These are phyloP conservation scores for Talaromyces islandicus DNA, from an alignment of 2,329 filamentous ascomycete genomes.

Conservation along the genomic window DNA sequence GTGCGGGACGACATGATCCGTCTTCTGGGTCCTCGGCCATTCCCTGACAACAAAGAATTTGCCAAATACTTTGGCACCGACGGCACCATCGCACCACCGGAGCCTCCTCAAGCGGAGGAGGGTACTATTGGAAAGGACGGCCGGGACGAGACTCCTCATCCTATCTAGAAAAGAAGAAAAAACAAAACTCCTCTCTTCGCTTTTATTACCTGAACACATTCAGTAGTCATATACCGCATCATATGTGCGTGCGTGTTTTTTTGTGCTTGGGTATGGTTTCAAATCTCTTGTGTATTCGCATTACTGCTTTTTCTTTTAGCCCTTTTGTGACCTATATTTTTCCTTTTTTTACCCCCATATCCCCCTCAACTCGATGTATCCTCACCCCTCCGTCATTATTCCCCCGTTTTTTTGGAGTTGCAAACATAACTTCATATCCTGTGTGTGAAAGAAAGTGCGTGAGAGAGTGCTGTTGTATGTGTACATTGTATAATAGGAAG, in stretches of 20 bases:
- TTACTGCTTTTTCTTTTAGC: neutral
- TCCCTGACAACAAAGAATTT: slow-evolving; percentile 81
- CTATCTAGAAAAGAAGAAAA: slow-evolving; percentile 7
- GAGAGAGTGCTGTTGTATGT: neutral
- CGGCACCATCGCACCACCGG: slow-evolving; percentile 49
- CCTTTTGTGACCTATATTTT: neutral
- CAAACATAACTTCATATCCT: neutral
- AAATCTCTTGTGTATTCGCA: neutral
- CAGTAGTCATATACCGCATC: neutral
- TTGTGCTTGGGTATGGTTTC: neutral
- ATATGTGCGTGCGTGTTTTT: no score
- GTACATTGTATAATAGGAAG: slow-evolving; percentile 1
- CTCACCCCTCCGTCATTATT: neutral
- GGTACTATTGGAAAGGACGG: slow-evolving; percentile 38
- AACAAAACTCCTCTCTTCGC: neutral
- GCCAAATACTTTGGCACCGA: slow-evolving; percentile 75
- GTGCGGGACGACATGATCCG: slow-evolving; percentile 88
- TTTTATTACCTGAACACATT: neutral
- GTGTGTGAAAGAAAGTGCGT: neutral
- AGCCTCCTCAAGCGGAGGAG: slow-evolving; percentile 31
- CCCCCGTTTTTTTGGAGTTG: neutral
- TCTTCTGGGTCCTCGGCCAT: slow-evolving; percentile 76
- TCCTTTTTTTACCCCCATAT: neutral
- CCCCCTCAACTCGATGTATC: neutral
- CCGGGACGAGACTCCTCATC: slow-evolving; percentile 27